Conservation (phyloP, 169 alveolate genomes). For the Besnoitia besnoiti region DNA sequence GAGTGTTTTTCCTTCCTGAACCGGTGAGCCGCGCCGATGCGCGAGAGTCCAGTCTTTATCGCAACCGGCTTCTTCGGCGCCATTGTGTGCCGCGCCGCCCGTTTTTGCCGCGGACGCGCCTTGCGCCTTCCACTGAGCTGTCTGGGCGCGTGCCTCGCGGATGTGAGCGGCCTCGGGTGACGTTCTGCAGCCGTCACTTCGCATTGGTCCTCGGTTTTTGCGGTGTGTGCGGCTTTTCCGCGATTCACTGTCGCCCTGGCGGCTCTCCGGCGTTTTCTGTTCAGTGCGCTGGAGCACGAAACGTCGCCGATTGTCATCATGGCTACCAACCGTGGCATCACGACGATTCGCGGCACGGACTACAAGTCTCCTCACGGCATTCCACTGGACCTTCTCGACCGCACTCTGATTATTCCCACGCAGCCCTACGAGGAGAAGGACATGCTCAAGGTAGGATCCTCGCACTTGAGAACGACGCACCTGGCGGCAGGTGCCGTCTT, state of each 20-base stretch:
- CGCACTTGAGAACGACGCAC: background rate
- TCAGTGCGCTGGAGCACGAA: constrained; percentile 95
- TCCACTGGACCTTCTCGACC: constrained; percentile 98
- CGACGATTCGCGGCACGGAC: constrained; percentile 95
- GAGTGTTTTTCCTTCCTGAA: constrained; percentile 99
- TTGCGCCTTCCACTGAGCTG: too few species aligned
- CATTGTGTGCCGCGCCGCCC: too few species aligned
- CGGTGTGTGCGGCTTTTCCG: background rate
- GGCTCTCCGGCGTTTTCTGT: background rate
- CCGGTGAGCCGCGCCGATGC: constrained; percentile 26
- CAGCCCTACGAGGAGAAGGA: constrained; percentile 94
- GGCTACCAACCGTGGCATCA: constrained; percentile 99
- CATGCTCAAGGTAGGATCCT: constrained; percentile 65
- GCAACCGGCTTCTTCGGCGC: too few species aligned
- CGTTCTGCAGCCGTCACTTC: too few species aligned
- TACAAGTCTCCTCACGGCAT: constrained; percentile 98
- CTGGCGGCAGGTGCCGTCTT: too few species aligned
- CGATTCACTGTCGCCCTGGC: background rate
- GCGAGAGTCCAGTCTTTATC: background rate
- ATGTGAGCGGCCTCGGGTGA: too few species aligned
- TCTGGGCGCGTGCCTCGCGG: too few species aligned
- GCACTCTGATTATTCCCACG: constrained; percentile 97
- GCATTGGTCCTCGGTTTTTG: too few species aligned
- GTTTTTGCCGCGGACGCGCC: too few species aligned
- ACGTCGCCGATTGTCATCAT: constrained; percentile 97